Percentiles rank a stretch among this genome's conserved stretches.
These are phyloP conservation scores for Nemania bipapillata DNA, from an alignment of 2,329 filamentous ascomycete genomes.

Conservation along the genomic window DNA sequence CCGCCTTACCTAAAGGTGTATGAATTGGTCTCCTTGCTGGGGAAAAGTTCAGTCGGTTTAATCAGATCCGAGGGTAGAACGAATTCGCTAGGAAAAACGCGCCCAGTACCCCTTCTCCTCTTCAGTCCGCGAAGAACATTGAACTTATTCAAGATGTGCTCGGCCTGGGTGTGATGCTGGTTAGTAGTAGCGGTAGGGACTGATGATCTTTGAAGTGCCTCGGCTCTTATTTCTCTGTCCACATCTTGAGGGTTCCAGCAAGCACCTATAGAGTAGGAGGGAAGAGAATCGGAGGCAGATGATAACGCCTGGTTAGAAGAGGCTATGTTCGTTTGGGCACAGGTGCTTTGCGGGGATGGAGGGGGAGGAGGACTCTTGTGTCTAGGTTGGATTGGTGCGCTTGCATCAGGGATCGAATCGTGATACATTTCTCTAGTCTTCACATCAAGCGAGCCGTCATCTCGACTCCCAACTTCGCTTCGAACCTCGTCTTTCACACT, in stretches of 20 bases:
- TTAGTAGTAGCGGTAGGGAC: too few species aligned
- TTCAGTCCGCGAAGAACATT: too few species aligned
- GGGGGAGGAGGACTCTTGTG: background rate
- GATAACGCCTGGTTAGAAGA: background rate
- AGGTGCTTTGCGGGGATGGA: too few species aligned
- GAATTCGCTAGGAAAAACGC: slow-evolving; percentile 52
- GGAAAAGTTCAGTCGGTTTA: slow-evolving; percentile 48
- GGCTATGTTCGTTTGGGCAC: too few species aligned
- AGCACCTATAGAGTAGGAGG: background rate
- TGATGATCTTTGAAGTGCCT: too few species aligned
- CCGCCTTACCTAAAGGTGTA: slow-evolving; percentile 40
- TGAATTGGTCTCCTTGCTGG: slow-evolving; percentile 20
- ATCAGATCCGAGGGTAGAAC: slow-evolving; percentile 41
- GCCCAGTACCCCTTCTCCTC: slow-evolving; percentile 47
- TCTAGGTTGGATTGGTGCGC: background rate
- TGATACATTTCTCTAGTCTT: background rate
- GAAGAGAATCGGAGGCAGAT: background rate
- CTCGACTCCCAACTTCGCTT: slow-evolving; percentile 13
- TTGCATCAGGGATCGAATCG: background rate
- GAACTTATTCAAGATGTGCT: too few species aligned
- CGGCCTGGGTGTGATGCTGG: too few species aligned
- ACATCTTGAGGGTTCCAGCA: background rate
- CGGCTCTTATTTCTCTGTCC: too few species aligned
- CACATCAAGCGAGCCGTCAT: background rate
- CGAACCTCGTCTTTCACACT: slow-evolving; percentile 43